Percentiles rank a stretch among this genome's conserved stretches.
Evolutionary conservation across 352 stramenopile genomes (phyloP).

Genomic region (Aphanomyces stellatus): DNA sequence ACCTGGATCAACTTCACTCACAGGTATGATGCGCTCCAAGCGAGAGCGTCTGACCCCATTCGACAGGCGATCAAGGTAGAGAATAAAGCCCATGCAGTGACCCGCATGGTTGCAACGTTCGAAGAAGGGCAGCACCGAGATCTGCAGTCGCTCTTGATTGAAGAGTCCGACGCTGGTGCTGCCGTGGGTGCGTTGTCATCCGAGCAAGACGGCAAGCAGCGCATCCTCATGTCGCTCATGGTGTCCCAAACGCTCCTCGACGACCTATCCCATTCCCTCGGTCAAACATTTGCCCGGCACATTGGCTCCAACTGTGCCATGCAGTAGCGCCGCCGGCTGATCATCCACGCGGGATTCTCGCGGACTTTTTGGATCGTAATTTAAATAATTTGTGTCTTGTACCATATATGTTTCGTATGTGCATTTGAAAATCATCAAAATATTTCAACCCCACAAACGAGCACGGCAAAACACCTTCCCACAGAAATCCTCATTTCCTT

Average conservation of each 20-base stretch:
- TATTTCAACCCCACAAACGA: not conserved
- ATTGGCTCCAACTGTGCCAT: not conserved
- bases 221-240: slow-evolving; percentile 10
- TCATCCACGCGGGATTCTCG: too few species aligned
- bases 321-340: too few species aligned
- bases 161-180: not conserved
- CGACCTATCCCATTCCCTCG: not conserved
- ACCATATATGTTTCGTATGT: too few species aligned
- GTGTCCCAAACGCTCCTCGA: not conserved
- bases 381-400: too few species aligned
- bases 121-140: not conserved
- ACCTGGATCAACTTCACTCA: not conserved
- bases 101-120: not conserved
- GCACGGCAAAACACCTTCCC: not conserved
- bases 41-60: not conserved
- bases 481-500: too few species aligned
- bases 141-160: not conserved
- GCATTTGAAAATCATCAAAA: not conserved
- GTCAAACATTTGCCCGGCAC: not conserved
- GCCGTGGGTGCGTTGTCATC: not conserved
- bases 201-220: slow-evolving; percentile 7
- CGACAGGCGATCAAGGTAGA: not conserved
- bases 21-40: not conserved
- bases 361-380: too few species aligned
- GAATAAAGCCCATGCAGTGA: not conserved